Conservation (phyloP, 2,329 filamentous ascomycete genomes). For the Aspergillus glaucus region DNA sequence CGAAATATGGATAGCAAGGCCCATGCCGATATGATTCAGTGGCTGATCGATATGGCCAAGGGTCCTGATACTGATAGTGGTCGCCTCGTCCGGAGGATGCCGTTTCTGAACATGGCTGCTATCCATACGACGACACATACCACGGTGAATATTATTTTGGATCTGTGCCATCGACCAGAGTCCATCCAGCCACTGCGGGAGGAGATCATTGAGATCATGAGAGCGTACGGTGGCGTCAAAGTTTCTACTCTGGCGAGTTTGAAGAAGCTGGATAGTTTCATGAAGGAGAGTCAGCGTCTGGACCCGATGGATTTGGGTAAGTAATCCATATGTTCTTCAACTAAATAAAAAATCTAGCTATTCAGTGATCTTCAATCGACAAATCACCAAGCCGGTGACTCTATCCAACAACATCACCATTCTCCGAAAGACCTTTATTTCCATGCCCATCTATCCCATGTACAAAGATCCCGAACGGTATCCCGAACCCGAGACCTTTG, state of each 20-base stretch:
- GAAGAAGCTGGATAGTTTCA: background rate
- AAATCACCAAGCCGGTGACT: background rate
- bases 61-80: background rate
- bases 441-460: background rate
- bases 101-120: background rate
- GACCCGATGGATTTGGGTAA: background rate
- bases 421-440: background rate
- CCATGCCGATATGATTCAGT: background rate
- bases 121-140: background rate
- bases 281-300: background rate
- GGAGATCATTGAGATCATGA: background rate
- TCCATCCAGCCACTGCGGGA: background rate
- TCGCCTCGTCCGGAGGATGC: constrained; percentile 18
- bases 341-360: background rate
- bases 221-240: background rate
- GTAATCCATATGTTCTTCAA: background rate
- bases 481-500: background rate
- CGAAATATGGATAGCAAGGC: background rate
- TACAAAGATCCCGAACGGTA: background rate
- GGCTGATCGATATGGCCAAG: constrained; percentile 18
- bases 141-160: background rate
- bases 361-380: background rate
- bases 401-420: background rate
- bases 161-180: background rate
- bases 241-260: background rate